Base-by-base conservation (phyloP, 768 basidiomycete species). In the Ramaria sp. region DNA sequence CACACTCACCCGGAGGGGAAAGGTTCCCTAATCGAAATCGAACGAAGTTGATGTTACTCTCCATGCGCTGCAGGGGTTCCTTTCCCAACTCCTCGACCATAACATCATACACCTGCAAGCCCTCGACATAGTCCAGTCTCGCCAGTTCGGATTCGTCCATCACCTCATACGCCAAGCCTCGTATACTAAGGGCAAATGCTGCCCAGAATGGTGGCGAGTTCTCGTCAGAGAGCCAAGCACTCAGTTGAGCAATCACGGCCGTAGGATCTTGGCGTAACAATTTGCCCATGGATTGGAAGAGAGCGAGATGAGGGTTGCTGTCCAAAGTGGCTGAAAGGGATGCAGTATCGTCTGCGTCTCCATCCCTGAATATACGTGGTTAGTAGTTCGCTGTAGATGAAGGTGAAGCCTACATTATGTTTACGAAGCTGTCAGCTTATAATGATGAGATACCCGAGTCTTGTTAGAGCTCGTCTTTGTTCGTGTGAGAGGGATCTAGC, bases 141-240 rank as follows among this genome's bases (percentile, higher is more conserved):
- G 60, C 60, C 39, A 59, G 38, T 4, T 60, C 51, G 30, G 24
- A 49, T 39, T 60, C 57, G 22, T 60, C 57, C 42, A 60, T 54
- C 49, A 56, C 59, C 37, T 60, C 59, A 41, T 55, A 60, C 20
- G 59, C 59, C 47, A 57, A 38, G 17, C 59, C 59, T 20, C 59
- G 59, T 4, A 60, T 60, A 39, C 59, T 60, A 22, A 51, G 48
- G 7, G 59, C 59, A 38, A 60, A 60, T 20, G 55, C 56, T 30
- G 55, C 47, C 59, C 59, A 60, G 34, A 60, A 24, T 6, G 11
- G 47, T 13, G 59, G 59, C n/a, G 59, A 57, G 17, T 51, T 31
- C 7, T 39, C 39, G 30, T 56, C 53, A n/a, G 54, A 56, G 20
- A 60, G 53, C 59, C 59, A 60, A 10, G 38, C 53, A 39, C 53